Evolutionary conservation across 2,329 filamentous ascomycete species (phyloP).

Genomic region (Phaeomoniella chlamydospora): DNA sequence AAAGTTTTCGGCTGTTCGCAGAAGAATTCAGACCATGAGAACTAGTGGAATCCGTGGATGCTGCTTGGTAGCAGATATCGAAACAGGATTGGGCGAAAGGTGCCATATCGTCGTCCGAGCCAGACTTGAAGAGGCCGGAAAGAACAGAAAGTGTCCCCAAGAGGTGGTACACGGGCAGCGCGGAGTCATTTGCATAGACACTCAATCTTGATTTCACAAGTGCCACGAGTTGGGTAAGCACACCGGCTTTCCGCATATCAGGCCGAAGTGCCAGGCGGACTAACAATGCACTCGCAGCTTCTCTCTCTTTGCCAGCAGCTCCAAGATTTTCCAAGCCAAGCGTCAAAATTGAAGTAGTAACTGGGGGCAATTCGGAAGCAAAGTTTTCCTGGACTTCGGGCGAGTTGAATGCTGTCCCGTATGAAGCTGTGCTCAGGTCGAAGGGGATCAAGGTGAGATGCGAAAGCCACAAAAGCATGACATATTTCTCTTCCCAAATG

Average conservation of each 20-base stretch:
- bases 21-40: slow-evolving; percentile 49
- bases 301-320: slow-evolving; percentile 71
- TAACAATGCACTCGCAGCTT: slow-evolving; percentile 71
- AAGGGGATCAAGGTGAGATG: slow-evolving; percentile 78
- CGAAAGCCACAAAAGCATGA: slow-evolving; percentile 76
- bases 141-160: slow-evolving; percentile 71
- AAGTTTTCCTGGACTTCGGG: slow-evolving; percentile 23
- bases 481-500: slow-evolving; percentile 76
- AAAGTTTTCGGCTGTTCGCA: slow-evolving; percentile 64
- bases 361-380: slow-evolving; percentile 48
- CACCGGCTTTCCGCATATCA: slow-evolving; percentile 70
- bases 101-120: slow-evolving; percentile 61
- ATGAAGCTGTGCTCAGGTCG: slow-evolving; percentile 73
- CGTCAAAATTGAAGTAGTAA: slow-evolving; percentile 56
- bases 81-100: slow-evolving; percentile 54
- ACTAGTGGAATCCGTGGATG: slow-evolving; percentile 33
- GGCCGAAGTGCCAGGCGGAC: slow-evolving; percentile 68
- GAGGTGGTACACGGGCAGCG: slow-evolving; percentile 52
- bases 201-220: slow-evolving; percentile 56
- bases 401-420: slow-evolving; percentile 6
- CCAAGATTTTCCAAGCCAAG: slow-evolving; percentile 58
- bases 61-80: slow-evolving; percentile 44
- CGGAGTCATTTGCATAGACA: slow-evolving; percentile 21
- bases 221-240: slow-evolving; percentile 52
- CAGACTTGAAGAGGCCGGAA: slow-evolving; percentile 56